phyloP scores from a whole-genome alignment of 768 basidiomycete genomes.

The Rhizopogon rudus region DNA sequence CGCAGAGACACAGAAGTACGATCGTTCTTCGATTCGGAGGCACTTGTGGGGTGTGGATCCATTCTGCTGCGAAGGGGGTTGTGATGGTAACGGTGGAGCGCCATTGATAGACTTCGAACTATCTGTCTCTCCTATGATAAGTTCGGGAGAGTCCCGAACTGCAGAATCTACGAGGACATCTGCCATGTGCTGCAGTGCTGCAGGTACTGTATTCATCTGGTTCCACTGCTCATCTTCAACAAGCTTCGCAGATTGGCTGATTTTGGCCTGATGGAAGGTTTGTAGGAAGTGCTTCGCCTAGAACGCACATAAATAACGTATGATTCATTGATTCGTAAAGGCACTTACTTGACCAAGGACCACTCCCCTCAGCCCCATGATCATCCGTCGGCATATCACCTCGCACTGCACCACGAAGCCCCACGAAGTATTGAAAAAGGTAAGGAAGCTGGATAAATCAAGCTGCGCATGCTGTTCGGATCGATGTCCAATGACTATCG shows the following conservation, averaged over 20 bases:
- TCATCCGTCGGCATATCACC: slow-evolving; percentile 82
- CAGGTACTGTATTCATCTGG: slow-evolving; percentile 63
- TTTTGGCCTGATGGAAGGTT: slow-evolving; percentile 75
- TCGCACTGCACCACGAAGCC: slow-evolving; percentile 87
- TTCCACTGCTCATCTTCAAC: slow-evolving; percentile 97
- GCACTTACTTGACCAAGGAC: slow-evolving; percentile 70
- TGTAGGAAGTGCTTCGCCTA: slow-evolving; percentile 87
- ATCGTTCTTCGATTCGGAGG: slow-evolving; percentile 74
- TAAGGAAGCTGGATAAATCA: slow-evolving; percentile 67
- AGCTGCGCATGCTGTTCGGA: slow-evolving; percentile 77
- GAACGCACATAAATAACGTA: slow-evolving; percentile 2
- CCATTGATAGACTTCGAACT: slow-evolving; percentile 6
- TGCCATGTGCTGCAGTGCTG: slow-evolving; percentile 61
- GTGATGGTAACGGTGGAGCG: slow-evolving; percentile 11
- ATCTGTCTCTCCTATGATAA: slow-evolving; percentile 33
- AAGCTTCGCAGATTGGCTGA: slow-evolving; percentile 77
- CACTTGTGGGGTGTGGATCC: slow-evolving; percentile 42
- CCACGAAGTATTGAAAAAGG: slow-evolving; percentile 85
- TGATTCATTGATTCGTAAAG: background rate
- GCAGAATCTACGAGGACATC: slow-evolving; percentile 78
- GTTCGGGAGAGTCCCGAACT: slow-evolving; percentile 72
- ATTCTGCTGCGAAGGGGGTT: slow-evolving; percentile 18
- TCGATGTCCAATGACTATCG: slow-evolving; percentile 72
- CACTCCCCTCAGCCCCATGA: slow-evolving; percentile 84
- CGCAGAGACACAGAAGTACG: slow-evolving; percentile 83